Base-by-base conservation (phyloP, 2,329 filamentous ascomycete species). In the Diplodia seriata region DNA sequence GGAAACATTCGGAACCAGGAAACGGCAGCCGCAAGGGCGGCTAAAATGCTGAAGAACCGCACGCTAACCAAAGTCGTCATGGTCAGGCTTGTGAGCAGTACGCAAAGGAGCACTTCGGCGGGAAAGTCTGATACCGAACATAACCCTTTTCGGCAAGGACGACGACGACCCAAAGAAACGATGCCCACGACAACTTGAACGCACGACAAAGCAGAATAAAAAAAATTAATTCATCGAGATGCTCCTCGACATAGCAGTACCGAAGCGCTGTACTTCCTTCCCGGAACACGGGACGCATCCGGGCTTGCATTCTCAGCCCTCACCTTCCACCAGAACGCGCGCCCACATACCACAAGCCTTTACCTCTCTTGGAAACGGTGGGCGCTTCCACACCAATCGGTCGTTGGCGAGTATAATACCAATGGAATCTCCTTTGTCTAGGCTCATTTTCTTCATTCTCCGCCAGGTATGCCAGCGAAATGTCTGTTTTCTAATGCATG, bases 21-120 rank as follows among this genome's bases (percentile, higher is more conserved):
- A 26, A 33, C 18, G 12, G 3, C 8, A 15, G 56, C 43, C 43
- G 47, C 29, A 18, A 47, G 31, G 4, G 59, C 26, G 59, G 40
- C 59, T 50, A 47, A 51, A 63, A 47, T 29, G 47, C 59, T 63
- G 59, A 63, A 63, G 59, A 51, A 56, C 59, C 53, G 29, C 20
- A 67, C 26, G 43, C 51, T 54, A 67, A 56, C 51, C 64, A 62
- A 68, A 55, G 33, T 15, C n/a, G 47, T 70, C 56, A 49, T 50
- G 33, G 67, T 66, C 71, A 93, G 91, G 91, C 91, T 61, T 93
- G 91, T 81, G 91, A 93, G 77, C 94, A 97, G 80, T 97, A 97
- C 79, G 94, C 94, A 68, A 97, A 97, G 81, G 94, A 98, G 79
- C 92, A 98, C 80, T 97, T 97, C 75, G 87, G 88, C 73, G 89